These are phyloP conservation scores for Ceratobasidium sp. DNA, from an alignment of 1,284 basidiomycete species.

Conservation along the genomic window DNA sequence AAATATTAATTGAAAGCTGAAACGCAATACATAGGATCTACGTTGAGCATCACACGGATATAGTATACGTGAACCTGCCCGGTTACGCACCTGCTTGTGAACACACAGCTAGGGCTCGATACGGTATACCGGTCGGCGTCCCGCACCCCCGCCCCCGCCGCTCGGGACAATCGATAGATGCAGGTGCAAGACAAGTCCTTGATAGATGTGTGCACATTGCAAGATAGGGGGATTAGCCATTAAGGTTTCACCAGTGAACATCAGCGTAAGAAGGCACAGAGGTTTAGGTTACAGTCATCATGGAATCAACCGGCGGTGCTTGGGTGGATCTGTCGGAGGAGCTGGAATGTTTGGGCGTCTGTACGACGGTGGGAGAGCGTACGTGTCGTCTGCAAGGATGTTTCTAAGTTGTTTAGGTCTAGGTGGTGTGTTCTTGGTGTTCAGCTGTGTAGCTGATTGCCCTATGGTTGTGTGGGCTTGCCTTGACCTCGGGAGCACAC, in stretches of 20 bases:
- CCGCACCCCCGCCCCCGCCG: neutral
- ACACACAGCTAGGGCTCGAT: neutral
- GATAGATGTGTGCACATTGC: too few relatives aligned
- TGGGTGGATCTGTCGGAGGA: neutral
- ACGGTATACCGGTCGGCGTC: too few relatives aligned
- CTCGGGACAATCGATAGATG: neutral
- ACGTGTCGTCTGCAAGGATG: too few relatives aligned
- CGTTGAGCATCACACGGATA: neutral
- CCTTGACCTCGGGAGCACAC: too few relatives aligned
- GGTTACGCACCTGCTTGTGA: neutral
- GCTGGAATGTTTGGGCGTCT: slow-evolving; percentile 3
- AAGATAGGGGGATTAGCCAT: slow-evolving; percentile 15
- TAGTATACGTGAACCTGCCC: neutral
- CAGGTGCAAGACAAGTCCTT: too few relatives aligned
- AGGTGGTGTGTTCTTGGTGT: too few relatives aligned
- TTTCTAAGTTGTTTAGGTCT: too few relatives aligned
- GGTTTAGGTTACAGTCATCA: slow-evolving; percentile 9
- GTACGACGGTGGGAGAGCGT: neutral
- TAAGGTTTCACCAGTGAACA: neutral
- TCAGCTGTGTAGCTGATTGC: too few relatives aligned
- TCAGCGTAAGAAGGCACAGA: slow-evolving; percentile 6
- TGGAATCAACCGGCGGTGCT: slow-evolving; percentile 4
- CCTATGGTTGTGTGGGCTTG: too few relatives aligned
- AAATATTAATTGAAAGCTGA: neutral
- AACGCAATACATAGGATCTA: neutral